Base-by-base conservation (phyloP, 1,284 basidiomycete species). In the Trichosporon faecale region DNA sequence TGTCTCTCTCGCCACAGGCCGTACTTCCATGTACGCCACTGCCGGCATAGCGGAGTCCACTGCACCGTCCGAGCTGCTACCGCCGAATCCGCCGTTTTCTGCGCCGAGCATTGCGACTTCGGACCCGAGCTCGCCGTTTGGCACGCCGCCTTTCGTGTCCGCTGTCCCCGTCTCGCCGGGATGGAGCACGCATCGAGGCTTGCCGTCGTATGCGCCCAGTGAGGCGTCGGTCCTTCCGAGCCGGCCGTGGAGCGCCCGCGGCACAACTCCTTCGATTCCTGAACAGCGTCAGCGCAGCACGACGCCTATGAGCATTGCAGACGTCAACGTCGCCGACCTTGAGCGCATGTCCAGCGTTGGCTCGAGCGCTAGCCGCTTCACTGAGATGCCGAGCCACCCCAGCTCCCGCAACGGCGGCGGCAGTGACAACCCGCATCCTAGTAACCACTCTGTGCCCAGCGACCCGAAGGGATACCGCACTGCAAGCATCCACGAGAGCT, bases 301-400 rank as follows among this genome's bases (percentile, higher is more conserved):
- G 57, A 61, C 57, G 6, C 57, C 57, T 3, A 16, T 31, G 16
- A 61, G 29, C 57, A n/a, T 31, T 7, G 40, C 25, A 7, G 64
- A 65, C n/a, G 67, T 64, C 61, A 23, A 68, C 29, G 60, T 68
- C 16, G 46, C 65, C n/a, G 61, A 64, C 14, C 60, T 67, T 12
- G 44, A 67, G 40, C 66, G 66, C 40, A 46, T 23, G 44, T 64
- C 21, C 29, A 64, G 57, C 18, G 23, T 61, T 5, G 29, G 29
- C 8, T 61, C 57, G 57, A 49, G 27, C 65, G 29, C n/a, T 4
- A 44, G 37, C 33, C 31, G 64, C 7, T 2, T 66, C 14, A 66
- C 25, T 2, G 44, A 29, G 27, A 14, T 29, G 12, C 14, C 25
- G 5, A 31, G 18, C 21, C 49, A 52, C 21, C 21, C 21, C 7